Evolutionary conservation across 495 filamentous ascomycete genomes (phyloP).

Genomic region (Polyplosphaeria fusca): DNA sequence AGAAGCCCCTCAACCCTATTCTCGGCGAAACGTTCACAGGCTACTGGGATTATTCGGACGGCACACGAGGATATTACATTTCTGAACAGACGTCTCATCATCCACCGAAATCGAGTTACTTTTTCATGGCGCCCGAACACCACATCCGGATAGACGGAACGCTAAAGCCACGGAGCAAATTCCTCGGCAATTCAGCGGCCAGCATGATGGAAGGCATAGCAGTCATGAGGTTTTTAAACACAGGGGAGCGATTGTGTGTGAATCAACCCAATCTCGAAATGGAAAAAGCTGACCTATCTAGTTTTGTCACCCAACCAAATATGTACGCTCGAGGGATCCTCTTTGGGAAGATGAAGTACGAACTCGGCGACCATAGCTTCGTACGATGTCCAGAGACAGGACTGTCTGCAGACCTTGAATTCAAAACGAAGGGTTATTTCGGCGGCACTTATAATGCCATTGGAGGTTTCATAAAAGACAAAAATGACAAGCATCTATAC

Average conservation of each 20-base stretch:
- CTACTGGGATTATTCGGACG: slow-evolving; percentile 90
- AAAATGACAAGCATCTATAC: slow-evolving; percentile 76
- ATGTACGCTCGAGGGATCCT: slow-evolving; percentile 98
- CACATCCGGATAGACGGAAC: slow-evolving; percentile 94
- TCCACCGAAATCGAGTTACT: slow-evolving; percentile 97
- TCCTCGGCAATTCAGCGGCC: slow-evolving; percentile 94
- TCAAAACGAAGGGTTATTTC: slow-evolving; percentile 98
- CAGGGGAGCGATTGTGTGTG: slow-evolving; percentile 84
- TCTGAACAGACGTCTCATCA: slow-evolving; percentile 98
- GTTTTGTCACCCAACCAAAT: slow-evolving; percentile 92
- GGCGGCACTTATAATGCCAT: slow-evolving; percentile 95
- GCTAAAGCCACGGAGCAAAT: slow-evolving; percentile 93
- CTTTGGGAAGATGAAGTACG: slow-evolving; percentile 99
- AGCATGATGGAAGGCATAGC: slow-evolving; percentile 98
- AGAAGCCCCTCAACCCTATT: slow-evolving; percentile 97
- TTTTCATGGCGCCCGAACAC: slow-evolving; percentile 96
- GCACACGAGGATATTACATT: slow-evolving; percentile 88
- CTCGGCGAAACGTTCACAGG: slow-evolving; percentile 93
- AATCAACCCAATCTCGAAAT: neutral
- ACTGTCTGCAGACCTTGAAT: slow-evolving; percentile 89
- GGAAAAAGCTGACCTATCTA: slow-evolving; percentile 36
- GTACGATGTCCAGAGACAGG: slow-evolving; percentile 87
- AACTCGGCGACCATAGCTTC: slow-evolving; percentile 93
- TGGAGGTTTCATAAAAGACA: slow-evolving; percentile 87
- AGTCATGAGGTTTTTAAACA: slow-evolving; percentile 77